A percentile compares a stretch with the other conserved stretches of the same genome.
phyloP scores from a whole-genome alignment of 768 basidiomycete genomes.

The Tylopilus balloui region DNA sequence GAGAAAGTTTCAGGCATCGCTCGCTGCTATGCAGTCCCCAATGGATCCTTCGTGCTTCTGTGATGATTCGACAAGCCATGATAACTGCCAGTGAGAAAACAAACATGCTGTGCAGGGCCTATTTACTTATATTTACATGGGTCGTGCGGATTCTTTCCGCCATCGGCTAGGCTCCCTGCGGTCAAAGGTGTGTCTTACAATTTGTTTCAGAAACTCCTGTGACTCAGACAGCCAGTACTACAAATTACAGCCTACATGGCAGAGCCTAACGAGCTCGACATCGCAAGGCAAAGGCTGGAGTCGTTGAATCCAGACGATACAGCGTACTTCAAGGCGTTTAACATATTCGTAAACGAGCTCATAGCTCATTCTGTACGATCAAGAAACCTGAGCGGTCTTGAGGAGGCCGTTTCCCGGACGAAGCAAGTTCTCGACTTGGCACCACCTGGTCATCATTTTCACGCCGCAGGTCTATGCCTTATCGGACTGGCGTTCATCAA shows the following conservation, averaged over 20 bases:
- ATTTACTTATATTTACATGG: too few species aligned
- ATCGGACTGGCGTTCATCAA: constrained; percentile 15
- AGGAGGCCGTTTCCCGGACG: constrained; percentile 19
- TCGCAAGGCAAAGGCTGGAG: constrained; percentile 9
- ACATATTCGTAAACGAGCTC: constrained; percentile 8
- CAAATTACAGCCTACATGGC: not conserved
- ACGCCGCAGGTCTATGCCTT: constrained; percentile 12
- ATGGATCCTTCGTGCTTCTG: too few species aligned
- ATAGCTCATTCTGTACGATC: constrained; percentile 21
- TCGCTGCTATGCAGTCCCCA: too few species aligned
- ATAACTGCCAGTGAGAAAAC: too few species aligned
- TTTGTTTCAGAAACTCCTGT: not conserved
- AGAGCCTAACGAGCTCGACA: constrained; percentile 8
- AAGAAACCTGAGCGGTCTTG: constrained; percentile 23
- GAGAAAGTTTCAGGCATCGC: too few species aligned
- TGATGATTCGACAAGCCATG: too few species aligned
- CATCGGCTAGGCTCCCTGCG: too few species aligned
- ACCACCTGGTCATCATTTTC: constrained; percentile 18
- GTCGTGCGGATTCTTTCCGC: too few species aligned
- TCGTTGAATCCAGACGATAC: constrained; percentile 5
- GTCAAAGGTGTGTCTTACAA: too few species aligned
- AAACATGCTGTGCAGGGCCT: too few species aligned
- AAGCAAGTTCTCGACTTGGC: constrained; percentile 20
- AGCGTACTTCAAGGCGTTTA: constrained; percentile 9
- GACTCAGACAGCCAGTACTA: not conserved